phyloP scores from a whole-genome alignment of 2,329 filamentous ascomycete genomes.

The Chrysosporium keratinophilum region DNA sequence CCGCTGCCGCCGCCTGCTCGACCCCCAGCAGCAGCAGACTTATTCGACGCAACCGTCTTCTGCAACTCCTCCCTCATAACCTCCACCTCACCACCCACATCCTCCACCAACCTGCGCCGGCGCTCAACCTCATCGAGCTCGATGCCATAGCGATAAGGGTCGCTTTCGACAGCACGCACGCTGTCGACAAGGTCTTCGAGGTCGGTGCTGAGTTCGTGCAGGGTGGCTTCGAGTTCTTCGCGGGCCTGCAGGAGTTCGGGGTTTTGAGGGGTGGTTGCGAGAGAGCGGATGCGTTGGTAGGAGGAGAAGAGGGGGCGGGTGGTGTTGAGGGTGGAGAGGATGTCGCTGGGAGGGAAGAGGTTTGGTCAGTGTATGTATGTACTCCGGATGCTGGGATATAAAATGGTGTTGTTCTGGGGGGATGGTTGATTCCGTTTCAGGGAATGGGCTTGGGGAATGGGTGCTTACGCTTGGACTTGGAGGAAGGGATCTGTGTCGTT shows the following conservation, averaged over 20 bases:
- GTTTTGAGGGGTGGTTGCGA: constrained; percentile 58
- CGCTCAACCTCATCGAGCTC: constrained; percentile 71
- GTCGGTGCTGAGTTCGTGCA: constrained; percentile 68
- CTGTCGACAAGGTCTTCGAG: constrained; percentile 79
- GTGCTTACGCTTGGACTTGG: constrained; percentile 38
- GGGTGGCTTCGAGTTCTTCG: constrained; percentile 67
- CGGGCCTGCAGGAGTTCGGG: constrained; percentile 58
- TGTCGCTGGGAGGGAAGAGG: constrained; percentile 54
- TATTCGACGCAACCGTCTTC: constrained; percentile 30
- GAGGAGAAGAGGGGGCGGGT: constrained; percentile 84
- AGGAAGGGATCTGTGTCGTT: constrained; percentile 37
- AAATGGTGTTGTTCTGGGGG: too few relatives aligned
- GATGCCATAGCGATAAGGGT: constrained; percentile 79
- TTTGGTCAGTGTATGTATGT: constrained; percentile 13
- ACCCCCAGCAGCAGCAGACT: not conserved
- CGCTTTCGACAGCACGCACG: constrained; percentile 74
- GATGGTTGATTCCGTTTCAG: too few relatives aligned
- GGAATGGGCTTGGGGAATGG: not conserved
- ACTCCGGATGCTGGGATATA: too few relatives aligned
- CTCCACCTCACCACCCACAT: constrained; percentile 80
- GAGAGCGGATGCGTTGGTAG: constrained; percentile 88
- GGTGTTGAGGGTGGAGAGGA: constrained; percentile 68
- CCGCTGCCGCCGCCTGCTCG: constrained; percentile 26
- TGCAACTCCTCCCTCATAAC: constrained; percentile 77
- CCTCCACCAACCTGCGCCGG: constrained; percentile 70